Evolutionary conservation across 2,329 filamentous ascomycete genomes (phyloP), one percentile per base, ranked within the genome.

Genomic region (Paraphoma sp.): DNA sequence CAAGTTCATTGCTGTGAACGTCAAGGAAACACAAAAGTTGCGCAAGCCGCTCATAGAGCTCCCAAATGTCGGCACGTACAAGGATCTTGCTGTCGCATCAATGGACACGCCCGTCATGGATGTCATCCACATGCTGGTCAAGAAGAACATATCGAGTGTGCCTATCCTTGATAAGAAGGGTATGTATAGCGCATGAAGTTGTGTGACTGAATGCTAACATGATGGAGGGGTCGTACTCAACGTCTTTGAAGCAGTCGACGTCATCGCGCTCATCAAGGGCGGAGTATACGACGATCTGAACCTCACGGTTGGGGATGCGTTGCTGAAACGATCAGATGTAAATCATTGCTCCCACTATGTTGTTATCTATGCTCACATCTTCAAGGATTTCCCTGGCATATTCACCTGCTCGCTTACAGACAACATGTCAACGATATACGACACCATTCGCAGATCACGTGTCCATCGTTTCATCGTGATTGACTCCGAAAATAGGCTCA

Each of bases 1-100:
- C 63, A 99, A 99, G 76, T 99, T 99, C 76, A 96, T 99, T 60
- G 93, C 95, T 10, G 94, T 99, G 78, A 99, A 99, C 78, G 88
- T 91, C 41, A 88, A 89, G 67, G 91, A 96, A 73, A 97, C 94
- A 4, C 89, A 96, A 68, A 86, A 93, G 72, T 81, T 99, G 59
- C 91, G 92, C 73, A 97, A 96, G 79, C 89, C 92, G 9, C 83
- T 99, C 54, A 86, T 87, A 58, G 93, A 97, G 60, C 86, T 98
- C 16, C 49, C 49, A 4, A 87, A 87, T 28, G 83, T 99, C 8
- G 96, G 95, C 49, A 94, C 92, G 1, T 98, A 97, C 76, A 81
- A 84, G 18, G 85, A 92, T 64, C 80, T 99, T 53, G 87, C 89
- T 43, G 97, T 92, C 4, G 92, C 93, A 36, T 86, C 83, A 56